A percentile compares a stretch with the other conserved stretches of the same genome.
Evolutionary conservation across 345 rosid species (phyloP).

Genomic region (Melastoma malabathricum): DNA sequence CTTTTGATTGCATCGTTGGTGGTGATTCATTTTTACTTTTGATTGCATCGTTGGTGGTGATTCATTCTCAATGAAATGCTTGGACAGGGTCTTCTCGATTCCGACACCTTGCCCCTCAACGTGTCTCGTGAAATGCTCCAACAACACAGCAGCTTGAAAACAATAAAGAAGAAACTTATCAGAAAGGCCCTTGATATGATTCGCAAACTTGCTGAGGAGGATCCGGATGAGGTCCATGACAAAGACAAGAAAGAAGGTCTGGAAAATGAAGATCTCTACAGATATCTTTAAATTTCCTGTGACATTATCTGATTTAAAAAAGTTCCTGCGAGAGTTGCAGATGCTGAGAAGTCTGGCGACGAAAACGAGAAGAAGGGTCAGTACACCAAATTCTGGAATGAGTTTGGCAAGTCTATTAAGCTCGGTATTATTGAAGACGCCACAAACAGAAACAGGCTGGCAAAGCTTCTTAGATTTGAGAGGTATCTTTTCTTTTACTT

Average conservation of each 20-base stretch:
- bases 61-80: slow-evolving; percentile 3
- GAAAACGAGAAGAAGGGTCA: slow-evolving; percentile 77
- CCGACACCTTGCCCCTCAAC: slow-evolving; percentile 83
- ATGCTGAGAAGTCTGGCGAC: slow-evolving; percentile 51
- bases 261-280: background rate
- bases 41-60: background rate
- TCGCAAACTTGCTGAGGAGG: slow-evolving; percentile 63
- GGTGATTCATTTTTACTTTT: background rate
- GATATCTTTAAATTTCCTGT: background rate
- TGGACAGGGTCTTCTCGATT: slow-evolving; percentile 94
- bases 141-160: slow-evolving; percentile 88
- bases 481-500: slow-evolving; percentile 25
- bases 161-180: slow-evolving; percentile 94
- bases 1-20: background rate
- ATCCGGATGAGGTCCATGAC: slow-evolving; percentile 19
- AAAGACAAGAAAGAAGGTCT: slow-evolving; percentile 63
- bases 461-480: slow-evolving; percentile 87
- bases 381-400: slow-evolving; percentile 88
- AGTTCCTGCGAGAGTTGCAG: slow-evolving; percentile 13
- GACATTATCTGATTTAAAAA: background rate
- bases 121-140: slow-evolving; percentile 99
- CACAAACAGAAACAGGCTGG: slow-evolving; percentile 82
- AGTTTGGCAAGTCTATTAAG: slow-evolving; percentile 93
- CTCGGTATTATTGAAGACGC: slow-evolving; percentile 96
- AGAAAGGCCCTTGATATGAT: slow-evolving; percentile 96